phyloP scores from a whole-genome alignment of 1,284 basidiomycete genomes.

The Ustilago hordei region DNA sequence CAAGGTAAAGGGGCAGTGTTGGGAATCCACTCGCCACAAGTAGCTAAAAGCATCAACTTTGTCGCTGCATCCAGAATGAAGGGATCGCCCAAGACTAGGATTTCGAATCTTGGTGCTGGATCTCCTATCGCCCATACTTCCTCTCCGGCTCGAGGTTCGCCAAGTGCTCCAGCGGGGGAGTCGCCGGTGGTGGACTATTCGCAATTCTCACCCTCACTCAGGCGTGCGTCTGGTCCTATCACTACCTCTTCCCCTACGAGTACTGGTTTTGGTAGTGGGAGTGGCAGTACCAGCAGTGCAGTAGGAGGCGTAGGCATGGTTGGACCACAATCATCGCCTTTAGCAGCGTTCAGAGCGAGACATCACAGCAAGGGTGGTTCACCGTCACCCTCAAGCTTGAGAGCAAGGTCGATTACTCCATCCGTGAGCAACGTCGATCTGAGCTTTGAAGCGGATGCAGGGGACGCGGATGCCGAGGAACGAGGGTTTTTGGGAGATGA shows the following conservation, averaged over 20 bases:
- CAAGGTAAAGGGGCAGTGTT: constrained; percentile 9
- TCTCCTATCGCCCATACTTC: constrained; percentile 36
- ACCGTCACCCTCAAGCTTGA: constrained; percentile 5
- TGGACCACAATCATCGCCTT: constrained; percentile 72
- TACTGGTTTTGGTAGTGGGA: constrained; percentile 6
- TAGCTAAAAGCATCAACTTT: constrained; percentile 44
- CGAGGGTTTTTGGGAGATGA: constrained; percentile 66
- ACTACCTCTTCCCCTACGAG: not conserved
- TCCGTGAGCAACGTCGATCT: constrained; percentile 10
- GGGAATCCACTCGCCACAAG: constrained; percentile 36
- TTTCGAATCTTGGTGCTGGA: constrained; percentile 24
- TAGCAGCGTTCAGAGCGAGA: constrained; percentile 75
- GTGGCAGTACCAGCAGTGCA: not conserved
- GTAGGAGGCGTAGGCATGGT: not conserved
- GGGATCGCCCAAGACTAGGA: constrained; percentile 46
- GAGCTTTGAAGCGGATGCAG: constrained; percentile 55
- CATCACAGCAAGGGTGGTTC: constrained; percentile 25
- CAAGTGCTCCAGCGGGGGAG: not conserved
- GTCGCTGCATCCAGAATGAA: constrained; percentile 40
- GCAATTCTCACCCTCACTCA: constrained; percentile 35
- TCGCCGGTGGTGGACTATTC: constrained; percentile 28
- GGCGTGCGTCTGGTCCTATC: constrained; percentile 12
- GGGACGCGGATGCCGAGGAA: constrained; percentile 51
- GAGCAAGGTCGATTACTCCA: constrained; percentile 17
- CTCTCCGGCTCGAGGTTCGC: constrained; percentile 6